A percentile compares a stretch with the other conserved stretches of the same genome.
Evolutionary conservation across 805 yeast species (phyloP).

Genomic region (Ogataea siamensis): DNA sequence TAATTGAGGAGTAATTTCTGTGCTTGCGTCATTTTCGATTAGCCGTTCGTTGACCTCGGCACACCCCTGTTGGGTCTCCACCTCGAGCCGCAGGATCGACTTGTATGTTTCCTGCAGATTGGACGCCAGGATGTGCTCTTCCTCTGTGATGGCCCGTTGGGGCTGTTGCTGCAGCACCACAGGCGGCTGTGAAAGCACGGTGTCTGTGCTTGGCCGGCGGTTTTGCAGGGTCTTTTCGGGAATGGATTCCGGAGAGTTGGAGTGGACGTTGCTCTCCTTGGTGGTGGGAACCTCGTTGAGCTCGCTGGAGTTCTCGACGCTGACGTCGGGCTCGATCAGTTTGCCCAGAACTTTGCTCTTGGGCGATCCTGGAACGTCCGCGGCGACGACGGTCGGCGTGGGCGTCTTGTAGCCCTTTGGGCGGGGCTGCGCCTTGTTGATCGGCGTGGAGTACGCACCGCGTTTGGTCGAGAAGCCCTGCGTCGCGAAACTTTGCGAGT

Average conservation of each 20-base stretch:
- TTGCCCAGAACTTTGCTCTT: conserved; percentile 20
- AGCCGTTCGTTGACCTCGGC: conserved; percentile 55
- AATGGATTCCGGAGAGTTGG: conserved; percentile 27
- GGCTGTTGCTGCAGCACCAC: conserved; percentile 16
- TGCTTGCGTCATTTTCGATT: conserved; percentile 40
- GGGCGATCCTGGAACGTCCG: conserved; percentile 28
- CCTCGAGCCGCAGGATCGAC: conserved; percentile 63
- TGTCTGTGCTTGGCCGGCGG: conserved; percentile 29
- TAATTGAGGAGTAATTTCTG: conserved; percentile 56
- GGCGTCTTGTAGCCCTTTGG: conserved; percentile 20
- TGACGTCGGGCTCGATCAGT: conserved; percentile 26
- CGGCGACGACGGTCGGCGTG: conserved; percentile 21
- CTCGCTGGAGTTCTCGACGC: conserved; percentile 28
- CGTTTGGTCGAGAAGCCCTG: conserved; percentile 25
- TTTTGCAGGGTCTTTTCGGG: conserved; percentile 17
- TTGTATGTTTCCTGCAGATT: conserved; percentile 75
- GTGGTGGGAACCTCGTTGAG: conserved; percentile 22
- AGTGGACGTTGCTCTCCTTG: conserved; percentile 15
- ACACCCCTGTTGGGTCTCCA: conserved; percentile 68
- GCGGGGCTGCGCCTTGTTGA: conserved; percentile 6
- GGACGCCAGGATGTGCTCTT: conserved; percentile 64
- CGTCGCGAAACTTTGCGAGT: conserved; percentile 29
- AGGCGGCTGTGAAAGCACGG: conserved; percentile 25
- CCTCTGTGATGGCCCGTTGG: conserved; percentile 41
- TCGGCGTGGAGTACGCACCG: conserved; percentile 16